Percentiles rank a stretch among this genome's conserved stretches.
These are phyloP conservation scores for Tetradesmus obliquus DNA, from an alignment of 139 green algal species.

Conservation along the genomic window DNA sequence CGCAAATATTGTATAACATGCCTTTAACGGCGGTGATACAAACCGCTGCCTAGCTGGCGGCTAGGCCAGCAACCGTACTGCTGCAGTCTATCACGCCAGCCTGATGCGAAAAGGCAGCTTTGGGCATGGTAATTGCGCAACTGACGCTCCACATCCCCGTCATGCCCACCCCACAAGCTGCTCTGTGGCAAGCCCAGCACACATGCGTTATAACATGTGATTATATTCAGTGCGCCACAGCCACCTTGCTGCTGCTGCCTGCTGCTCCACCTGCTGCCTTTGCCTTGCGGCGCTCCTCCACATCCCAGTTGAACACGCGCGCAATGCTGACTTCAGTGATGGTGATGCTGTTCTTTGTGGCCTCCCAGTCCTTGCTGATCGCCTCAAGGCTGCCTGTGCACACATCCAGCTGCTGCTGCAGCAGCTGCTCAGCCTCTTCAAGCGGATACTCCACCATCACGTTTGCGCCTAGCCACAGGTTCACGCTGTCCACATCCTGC, in stretches of 20 bases:
- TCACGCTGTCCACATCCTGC: constrained; percentile 59
- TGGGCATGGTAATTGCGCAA: no score
- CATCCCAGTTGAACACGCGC: constrained; percentile 87
- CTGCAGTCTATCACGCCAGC: no score
- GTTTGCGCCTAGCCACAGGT: constrained; percentile 80
- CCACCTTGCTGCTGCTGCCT: not conserved
- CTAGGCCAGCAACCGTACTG: no score
- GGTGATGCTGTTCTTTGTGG: constrained; percentile 65
- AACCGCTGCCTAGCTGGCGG: no score
- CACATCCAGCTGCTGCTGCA: constrained; percentile 53
- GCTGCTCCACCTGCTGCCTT: constrained; percentile 25
- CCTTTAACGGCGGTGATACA: no score
- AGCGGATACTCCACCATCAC: constrained; percentile 84
- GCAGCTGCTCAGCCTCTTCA: constrained; percentile 65
- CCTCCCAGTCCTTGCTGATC: constrained; percentile 54
- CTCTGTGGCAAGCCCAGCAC: not conserved
- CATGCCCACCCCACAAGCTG: not conserved
- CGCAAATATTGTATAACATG: no score
- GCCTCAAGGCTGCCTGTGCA: constrained; percentile 50
- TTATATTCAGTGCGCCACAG: not conserved
- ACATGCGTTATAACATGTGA: not conserved
- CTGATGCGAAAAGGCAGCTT: no score
- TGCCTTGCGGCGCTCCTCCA: constrained; percentile 55
- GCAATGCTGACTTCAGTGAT: constrained; percentile 83
- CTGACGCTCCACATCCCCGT: no score